These are phyloP conservation scores for Backusella luteola DNA, from an alignment of 192 early-diverging fungal genomes.

Conservation along the genomic window DNA sequence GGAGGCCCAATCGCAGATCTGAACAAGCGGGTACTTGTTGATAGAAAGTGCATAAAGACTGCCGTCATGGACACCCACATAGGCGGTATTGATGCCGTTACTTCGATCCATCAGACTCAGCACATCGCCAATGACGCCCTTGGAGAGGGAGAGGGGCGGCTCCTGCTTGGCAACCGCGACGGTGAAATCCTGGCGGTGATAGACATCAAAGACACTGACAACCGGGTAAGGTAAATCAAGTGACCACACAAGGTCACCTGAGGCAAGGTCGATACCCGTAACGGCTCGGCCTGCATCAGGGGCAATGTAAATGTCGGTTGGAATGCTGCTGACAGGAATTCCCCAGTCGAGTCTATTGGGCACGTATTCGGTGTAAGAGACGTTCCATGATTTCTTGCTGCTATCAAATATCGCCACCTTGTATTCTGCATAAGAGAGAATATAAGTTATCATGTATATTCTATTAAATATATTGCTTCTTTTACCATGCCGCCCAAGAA, in stretches of 20 bases:
- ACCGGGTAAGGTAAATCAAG: slow-evolving; percentile 53
- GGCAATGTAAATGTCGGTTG: slow-evolving; percentile 33
- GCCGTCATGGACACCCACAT: slow-evolving; percentile 63
- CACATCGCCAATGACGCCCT: slow-evolving; percentile 26
- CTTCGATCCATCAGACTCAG: slow-evolving; percentile 30
- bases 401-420: slow-evolving; percentile 54
- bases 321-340: slow-evolving; percentile 10
- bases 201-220: slow-evolving; percentile 56
- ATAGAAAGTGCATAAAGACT: slow-evolving; percentile 66
- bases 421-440: slow-evolving; percentile 42
- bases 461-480: background rate
- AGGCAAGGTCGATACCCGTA: slow-evolving; percentile 28
- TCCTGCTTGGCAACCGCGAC: slow-evolving; percentile 30
- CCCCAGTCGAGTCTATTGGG: slow-evolving; percentile 34
- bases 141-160: slow-evolving; percentile 11
- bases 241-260: slow-evolving; percentile 45
- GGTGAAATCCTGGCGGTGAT: slow-evolving; percentile 16
- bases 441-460: background rate
- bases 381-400: slow-evolving; percentile 29
- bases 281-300: slow-evolving; percentile 32
- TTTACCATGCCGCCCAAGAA: slow-evolving; percentile 37
- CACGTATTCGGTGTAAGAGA: slow-evolving; percentile 44
- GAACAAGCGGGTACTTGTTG: slow-evolving; percentile 63
- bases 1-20: slow-evolving; percentile 35
- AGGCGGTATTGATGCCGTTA: slow-evolving; percentile 46